A percentile compares a stretch with the other conserved stretches of the same genome.
These are phyloP conservation scores for Colletotrichum sp. DNA, from an alignment of 2,329 filamentous ascomycete genomes.

Conservation along the genomic window DNA sequence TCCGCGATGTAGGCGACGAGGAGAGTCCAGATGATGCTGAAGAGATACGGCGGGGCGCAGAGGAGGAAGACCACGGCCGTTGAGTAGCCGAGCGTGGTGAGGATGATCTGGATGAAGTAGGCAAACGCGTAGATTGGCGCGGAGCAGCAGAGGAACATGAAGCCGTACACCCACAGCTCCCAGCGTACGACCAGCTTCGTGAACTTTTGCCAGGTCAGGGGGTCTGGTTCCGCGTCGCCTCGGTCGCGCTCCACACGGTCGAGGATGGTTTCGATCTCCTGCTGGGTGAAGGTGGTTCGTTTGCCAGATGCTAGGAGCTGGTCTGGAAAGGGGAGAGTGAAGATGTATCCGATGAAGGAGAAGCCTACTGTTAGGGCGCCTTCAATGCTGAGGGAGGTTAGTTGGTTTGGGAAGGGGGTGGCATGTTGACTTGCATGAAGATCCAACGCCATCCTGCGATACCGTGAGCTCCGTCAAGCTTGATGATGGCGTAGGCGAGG, in stretches of 20 bases:
- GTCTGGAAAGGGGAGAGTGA: constrained; percentile 27
- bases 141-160: constrained; percentile 49
- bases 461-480: constrained; percentile 47
- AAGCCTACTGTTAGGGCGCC: constrained; percentile 32
- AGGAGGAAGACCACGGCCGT: constrained; percentile 32
- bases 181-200: constrained; percentile 35
- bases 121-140: constrained; percentile 65
- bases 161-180: constrained; percentile 46
- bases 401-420: constrained; percentile 3
- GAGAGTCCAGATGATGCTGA: not conserved
- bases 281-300: not conserved
- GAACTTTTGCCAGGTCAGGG: constrained; percentile 38
- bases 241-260: constrained; percentile 44
- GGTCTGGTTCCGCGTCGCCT: constrained; percentile 41
- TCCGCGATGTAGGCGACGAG: not conserved
- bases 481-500: constrained; percentile 31
- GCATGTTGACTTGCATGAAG: constrained; percentile 23
- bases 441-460: constrained; percentile 40
- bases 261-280: constrained; percentile 30
- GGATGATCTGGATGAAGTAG: constrained; percentile 68
- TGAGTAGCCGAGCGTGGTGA: constrained; percentile 36
- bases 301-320: constrained; percentile 17
- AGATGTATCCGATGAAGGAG: constrained; percentile 25
- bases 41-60: not conserved
- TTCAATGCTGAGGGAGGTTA: not conserved